Evolutionary conservation across 352 stramenopile genomes (phyloP), one percentile per base, ranked within the genome.

Genomic region (Sclerospora graminicola): DNA sequence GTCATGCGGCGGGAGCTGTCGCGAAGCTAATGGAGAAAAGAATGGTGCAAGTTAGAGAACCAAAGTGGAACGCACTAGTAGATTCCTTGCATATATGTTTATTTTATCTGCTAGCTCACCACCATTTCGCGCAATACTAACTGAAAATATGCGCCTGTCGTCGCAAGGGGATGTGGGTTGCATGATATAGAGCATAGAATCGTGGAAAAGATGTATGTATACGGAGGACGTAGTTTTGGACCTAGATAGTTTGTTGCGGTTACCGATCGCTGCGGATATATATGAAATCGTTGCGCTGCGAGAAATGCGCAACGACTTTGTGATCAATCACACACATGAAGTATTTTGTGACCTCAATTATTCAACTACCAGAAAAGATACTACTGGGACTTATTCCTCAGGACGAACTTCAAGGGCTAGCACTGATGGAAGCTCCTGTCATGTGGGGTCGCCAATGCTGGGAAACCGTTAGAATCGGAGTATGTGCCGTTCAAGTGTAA

Each of bases 91-190:
- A 1, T 78, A 92, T 35, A 57, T 73, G 2, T 92, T 92, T 57
- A 82, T 92, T 60, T 54, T 92, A 1, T 75, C 75, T n/a, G 73
- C 77, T 2, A 89, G 76, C 43, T 92, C 81, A 8, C 78, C 80
- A 35, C n/a, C n/a, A n/a, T n/a, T n/a, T n/a, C n/a, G n/a, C n/a
- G n/a, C n/a, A n/a, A n/a, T n/a, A n/a, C n/a, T 92, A 30, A 92
- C 76, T 1, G 81, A 78, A 9, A 58, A 51, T 7, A 92, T 92
- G 81, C 68, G 77, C 10, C 78, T 90, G 45, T 68, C 78, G 7
- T 71, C 53, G 2, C 51, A 83, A 46, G 66, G 69, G 0, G 69
- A 92, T 26, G 81, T 92, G 36, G 61, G 28, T 65, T 92, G 26
- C 57, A 82, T 42, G 76, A 66, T 26, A 66, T 92, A 30, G 69